Evolutionary conservation across 2,329 filamentous ascomycete genomes (phyloP), one percentile per base, ranked within the genome.

Genomic region (Colletotrichum aenigma): DNA sequence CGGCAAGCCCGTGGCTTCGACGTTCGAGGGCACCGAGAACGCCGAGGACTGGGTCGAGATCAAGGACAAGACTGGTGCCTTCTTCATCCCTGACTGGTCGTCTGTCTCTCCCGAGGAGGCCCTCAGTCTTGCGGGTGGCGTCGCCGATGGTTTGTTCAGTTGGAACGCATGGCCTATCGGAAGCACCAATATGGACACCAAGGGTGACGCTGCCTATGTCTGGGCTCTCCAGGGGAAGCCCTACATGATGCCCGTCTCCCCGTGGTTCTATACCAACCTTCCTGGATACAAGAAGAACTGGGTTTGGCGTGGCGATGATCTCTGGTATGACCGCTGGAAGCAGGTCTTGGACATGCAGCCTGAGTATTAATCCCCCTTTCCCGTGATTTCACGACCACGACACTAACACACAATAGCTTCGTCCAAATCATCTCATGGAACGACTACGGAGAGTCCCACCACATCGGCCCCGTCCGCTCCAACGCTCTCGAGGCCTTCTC

Each of bases 191-290:
- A 78, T 77, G 75, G 66, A 64, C 21, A 80, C 77, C 32, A 71
- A 72, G 30, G 48, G 56, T 4, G 80, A 81, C 64, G 77, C 75
- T 15, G 78, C 76, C 4, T 81, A 79, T 24, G n/a, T 21, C 8
- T 12, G 60, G 16, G 71, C 67, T 7, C 26, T 81, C 13, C 55
- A 74, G 48, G 73, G 61, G 16, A 73, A 70, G 60, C 74, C 81
- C 1, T 85, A 84, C 77, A 90, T 91, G 87, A 90, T 90, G 88
- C 86, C 88, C 3, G 87, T 90, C n/a, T 88, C 88, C 0, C 89
- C 90, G 0, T 91, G 89, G 89, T 92, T 92, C 81, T 92, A 88
- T 81, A 92, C 91, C 65, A 89, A 91, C 74, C 83, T 92, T 4
- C 88, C 89, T 0, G 84, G 85, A 8, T 92, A 87, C 78, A 81